Conservation (phyloP, 371 early-diverging fungal genomes). For the Haplosporangium sp. region DNA sequence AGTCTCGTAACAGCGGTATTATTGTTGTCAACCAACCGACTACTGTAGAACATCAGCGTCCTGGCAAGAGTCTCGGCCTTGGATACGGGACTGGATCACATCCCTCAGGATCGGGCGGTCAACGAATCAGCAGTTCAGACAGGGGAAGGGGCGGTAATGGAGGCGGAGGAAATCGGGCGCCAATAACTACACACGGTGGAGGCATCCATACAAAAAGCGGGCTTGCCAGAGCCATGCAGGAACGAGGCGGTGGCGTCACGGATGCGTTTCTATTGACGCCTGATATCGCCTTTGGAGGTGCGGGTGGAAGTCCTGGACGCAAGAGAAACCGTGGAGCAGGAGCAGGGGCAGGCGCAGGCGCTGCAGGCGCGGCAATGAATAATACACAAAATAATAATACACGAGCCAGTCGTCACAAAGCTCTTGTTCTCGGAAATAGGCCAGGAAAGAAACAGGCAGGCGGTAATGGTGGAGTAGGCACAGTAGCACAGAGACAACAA, state of each 20-base stretch:
- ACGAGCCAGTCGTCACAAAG: constrained; percentile 29
- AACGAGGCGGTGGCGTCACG: constrained; percentile 45
- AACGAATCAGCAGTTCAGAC: constrained; percentile 24
- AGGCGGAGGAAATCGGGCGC: neutral
- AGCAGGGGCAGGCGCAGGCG: neutral
- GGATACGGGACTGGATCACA: constrained; percentile 27
- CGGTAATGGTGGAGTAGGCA: constrained; percentile 3
- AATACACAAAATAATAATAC: neutral
- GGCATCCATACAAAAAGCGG: constrained; percentile 41
- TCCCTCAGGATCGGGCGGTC: constrained; percentile 10
- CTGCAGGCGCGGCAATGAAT: neutral
- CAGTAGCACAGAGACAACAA: constrained; percentile 6
- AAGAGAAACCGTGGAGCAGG: neutral
- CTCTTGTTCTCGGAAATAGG: constrained; percentile 28
- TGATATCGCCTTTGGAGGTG: neutral
- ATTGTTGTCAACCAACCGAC: constrained; percentile 29
- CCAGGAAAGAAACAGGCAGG: constrained; percentile 16
- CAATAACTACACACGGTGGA: neutral
- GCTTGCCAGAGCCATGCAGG: constrained; percentile 53
- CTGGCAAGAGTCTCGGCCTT: constrained; percentile 27
- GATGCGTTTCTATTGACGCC: constrained; percentile 33
- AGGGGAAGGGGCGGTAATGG: constrained; percentile 2
- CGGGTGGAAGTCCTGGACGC: neutral
- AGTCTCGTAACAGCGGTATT: constrained; percentile 34
- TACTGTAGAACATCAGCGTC: constrained; percentile 4